These are phyloP conservation scores for Vanrija sp. DNA, from an alignment of 1,284 basidiomycete genomes.

Conservation along the genomic window DNA sequence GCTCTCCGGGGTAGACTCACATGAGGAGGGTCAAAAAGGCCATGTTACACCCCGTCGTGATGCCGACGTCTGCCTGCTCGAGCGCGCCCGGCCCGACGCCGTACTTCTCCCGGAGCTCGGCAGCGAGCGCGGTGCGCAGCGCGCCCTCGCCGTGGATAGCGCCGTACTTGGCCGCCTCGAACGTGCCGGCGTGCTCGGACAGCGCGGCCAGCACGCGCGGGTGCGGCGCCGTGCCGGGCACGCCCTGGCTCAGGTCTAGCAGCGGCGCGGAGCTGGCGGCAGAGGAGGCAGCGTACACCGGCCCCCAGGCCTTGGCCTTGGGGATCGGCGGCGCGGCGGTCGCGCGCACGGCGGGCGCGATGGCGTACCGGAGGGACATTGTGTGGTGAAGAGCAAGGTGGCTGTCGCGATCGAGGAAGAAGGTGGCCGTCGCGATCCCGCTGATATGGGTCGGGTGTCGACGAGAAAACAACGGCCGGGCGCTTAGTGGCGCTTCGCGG, in stretches of 20 bases:
- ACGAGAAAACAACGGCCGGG: too few species aligned
- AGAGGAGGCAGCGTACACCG: conserved; percentile 62
- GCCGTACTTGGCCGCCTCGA: conserved; percentile 59
- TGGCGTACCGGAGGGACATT: conserved; percentile 20
- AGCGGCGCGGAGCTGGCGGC: conserved; percentile 49
- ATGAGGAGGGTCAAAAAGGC: conserved; percentile 40
- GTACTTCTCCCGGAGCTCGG: conserved; percentile 66
- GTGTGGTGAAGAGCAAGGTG: too few species aligned
- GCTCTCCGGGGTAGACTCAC: conserved; percentile 1
- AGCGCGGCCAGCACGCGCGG: conserved; percentile 56
- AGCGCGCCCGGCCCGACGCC: conserved; percentile 31
- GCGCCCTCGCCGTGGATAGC: conserved; percentile 61
- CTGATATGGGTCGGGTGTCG: too few species aligned
- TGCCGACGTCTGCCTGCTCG: conserved; percentile 19
- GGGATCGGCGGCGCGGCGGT: conserved; percentile 55
- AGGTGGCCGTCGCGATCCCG: too few species aligned
- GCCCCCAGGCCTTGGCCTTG: conserved; percentile 63
- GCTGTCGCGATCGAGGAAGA: too few species aligned
- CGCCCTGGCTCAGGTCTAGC: conserved; percentile 69
- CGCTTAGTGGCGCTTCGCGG: too few species aligned
- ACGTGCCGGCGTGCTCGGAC: conserved; percentile 52
- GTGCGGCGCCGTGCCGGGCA: conserved; percentile 65
- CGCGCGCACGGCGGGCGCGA: conserved; percentile 31
- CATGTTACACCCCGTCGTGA: conserved; percentile 50
- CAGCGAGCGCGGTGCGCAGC: conserved; percentile 59